Evolutionary conservation across 306 rosid genomes (phyloP), one percentile per base, ranked within the genome.

Genomic region (Dalbergia cultrata): DNA sequence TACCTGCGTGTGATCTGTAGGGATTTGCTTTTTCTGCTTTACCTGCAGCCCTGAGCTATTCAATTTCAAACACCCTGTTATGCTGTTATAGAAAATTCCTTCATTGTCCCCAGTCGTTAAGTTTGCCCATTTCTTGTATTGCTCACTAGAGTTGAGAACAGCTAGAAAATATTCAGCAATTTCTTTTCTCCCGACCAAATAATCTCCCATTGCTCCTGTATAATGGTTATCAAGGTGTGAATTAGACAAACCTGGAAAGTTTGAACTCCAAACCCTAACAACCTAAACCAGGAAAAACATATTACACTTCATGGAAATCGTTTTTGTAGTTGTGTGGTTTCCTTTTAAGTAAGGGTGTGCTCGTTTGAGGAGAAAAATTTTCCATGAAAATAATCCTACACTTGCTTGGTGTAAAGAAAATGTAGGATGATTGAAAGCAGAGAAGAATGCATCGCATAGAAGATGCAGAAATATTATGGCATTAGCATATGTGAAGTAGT

Each of bases 1-100:
- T 82, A 94, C 97, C 97, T 92, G 97, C 62, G 97, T 92, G 80
- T 92, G 94, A 87, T 94, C 97, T n/a, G 89, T 70, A 52, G 74
- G 81, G 74, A 82, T 79, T 77, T 89, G 84, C 65, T 78, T 87
- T 82, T 73, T 87, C 67, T 37, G 76, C 80, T 84, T 89, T 76
- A 12, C 49, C 9, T 75, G 81, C 62, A 73, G 67, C 81, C 57
- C 79, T 54, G 82, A 78, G 69, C 52, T 74, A 73, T 74, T 68
- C 72, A 26, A 80, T 72, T 74, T 68, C 72, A 26, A 80, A 74
- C 64, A 43, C 34, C 76, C 82, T 16, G 31, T 50, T 65, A 74
- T 12, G 54, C 74, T 11, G 39, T 70, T 73, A 59, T 33, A 60
- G 79, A 70, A 75, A 35, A 50, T 34, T 33, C 5, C 31, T 3